Evolutionary conservation across 2,329 filamentous ascomycete genomes (phyloP), one percentile per base, ranked within the genome.

Genomic region (Camillea tinctor): DNA sequence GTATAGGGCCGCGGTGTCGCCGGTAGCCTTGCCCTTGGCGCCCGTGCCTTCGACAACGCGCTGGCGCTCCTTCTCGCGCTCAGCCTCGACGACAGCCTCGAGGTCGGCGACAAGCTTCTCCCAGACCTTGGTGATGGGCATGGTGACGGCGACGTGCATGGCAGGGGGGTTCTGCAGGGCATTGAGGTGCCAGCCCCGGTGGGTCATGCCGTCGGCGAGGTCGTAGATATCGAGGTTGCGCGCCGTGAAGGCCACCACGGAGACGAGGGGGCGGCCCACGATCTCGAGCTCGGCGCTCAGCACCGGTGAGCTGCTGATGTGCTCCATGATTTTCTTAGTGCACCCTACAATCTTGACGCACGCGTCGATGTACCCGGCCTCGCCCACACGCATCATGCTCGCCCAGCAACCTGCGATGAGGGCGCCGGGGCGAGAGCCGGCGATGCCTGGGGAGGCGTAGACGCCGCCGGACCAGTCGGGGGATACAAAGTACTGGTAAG

Each of bases 341-440:
- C 91, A 85, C 62, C 91, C 91, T 5, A 99, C 92, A 68, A 99
- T 98, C 73, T 90, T 87, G 71, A 89, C 87, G 75, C 93, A 97
- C 6, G 92, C 88, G 63, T 91, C 87, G 24, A 97, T 83, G 76
- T 99, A 99, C 4, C 95, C 95, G 24, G 85, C 80, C 75, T 97
- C 92, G 64, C 95, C 95, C 26, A 96, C 86, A 56, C 83, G 86
- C 89, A 99, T 93, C 72, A 99, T 81, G 75, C 88, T 92, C 1
- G 93, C 88, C 95, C 96, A 99, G 81, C 93, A 97, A 53, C 91
- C 94, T 1, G 95, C 95, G 66, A 99, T 99, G 58, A 99, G 82
- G 1, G 95, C 93, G 52, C 95, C 95, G 0, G 95, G 94, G 0
- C 95, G 88, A 1, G 92, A 96, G 5, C 95, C 95, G 1, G 95